Evolutionary conservation across 2,329 filamentous ascomycete genomes (phyloP).

Genomic region (Pseudogymnoascus pannorum): DNA sequence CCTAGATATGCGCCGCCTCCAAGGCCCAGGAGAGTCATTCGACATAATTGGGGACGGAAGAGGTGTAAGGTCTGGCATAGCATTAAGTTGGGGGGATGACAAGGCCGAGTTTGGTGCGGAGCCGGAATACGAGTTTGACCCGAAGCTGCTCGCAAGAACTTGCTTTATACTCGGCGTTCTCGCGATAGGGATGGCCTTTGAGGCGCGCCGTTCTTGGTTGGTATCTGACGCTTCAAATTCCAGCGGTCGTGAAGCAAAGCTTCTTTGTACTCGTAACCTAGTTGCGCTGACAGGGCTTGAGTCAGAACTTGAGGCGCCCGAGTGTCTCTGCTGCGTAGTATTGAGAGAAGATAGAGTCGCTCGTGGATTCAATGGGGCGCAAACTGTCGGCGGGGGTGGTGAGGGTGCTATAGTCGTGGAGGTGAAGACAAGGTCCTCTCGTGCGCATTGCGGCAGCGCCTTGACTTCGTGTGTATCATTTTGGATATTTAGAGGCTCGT

Average conservation of each 20-base stretch:
- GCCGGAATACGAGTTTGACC: constrained; percentile 30
- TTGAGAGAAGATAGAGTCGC: constrained; percentile 22
- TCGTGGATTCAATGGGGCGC: constrained; percentile 34
- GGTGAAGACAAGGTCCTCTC: constrained; percentile 11
- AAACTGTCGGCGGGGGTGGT: constrained; percentile 24
- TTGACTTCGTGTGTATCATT: background rate
- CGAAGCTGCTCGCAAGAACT: constrained; percentile 42
- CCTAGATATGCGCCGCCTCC: constrained; percentile 44
- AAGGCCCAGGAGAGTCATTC: constrained; percentile 58
- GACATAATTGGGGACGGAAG: constrained; percentile 67
- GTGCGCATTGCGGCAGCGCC: background rate
- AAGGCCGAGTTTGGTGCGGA: constrained; percentile 59
- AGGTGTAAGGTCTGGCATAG: constrained; percentile 72
- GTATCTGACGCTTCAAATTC: constrained; percentile 34
- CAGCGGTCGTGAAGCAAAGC: constrained; percentile 18
- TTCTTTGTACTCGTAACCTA: constrained; percentile 11
- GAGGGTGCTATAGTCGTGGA: constrained; percentile 13
- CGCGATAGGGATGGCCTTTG: constrained; percentile 26
- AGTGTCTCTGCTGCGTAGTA: constrained; percentile 19
- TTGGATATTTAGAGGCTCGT: background rate
- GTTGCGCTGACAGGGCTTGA: constrained; percentile 12
- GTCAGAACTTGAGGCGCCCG: constrained; percentile 30
- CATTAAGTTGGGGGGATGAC: constrained; percentile 66
- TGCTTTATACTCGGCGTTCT: constrained; percentile 56
- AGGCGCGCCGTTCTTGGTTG: constrained; percentile 35